Base-by-base conservation (phyloP, 352 stramenopile species). In the Phytophthora sp. region DNA sequence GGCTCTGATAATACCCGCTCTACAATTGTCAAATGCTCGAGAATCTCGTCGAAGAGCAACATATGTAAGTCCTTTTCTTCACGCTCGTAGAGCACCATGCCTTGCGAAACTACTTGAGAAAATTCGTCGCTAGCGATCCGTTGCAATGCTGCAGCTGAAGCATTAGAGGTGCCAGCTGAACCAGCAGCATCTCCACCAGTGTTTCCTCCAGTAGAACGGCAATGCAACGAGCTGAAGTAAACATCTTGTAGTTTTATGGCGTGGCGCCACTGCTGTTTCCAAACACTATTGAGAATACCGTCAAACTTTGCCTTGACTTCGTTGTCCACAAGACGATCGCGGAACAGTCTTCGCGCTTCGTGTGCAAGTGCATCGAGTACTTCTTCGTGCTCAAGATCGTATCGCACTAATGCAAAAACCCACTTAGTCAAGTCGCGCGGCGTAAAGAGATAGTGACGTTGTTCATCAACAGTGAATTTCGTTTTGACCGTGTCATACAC, bases 401-500 rank as follows among this genome's bases (percentile, higher is more conserved):
- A 98, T 8, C 92, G 84, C 2, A 95, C 62, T 5, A 98, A 66
- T 4, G 87, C 80, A 37, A 93, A 87, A 15, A 97, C 87, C 94
- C 94, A 98, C 24, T 92, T 86, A 4, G 91, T 98, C 11, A 98
- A 38, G 55, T 98, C 92, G 3, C 95, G 87, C 1, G 93, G 93
- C 11, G 94, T 98, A 53, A 98, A 97, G 10, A 98, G 72, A 63
- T 98, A 98, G 60, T 98, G 95, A n/a, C 95, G 77, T 28, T 97
- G 77, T 32, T 98, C 94, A 48, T 98, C 92, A 15, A 98, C 90
- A 0, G 76, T 96, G 68, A 98, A 98, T 41, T 97, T 97, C 23
- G 68, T 64, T 28, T 92, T 91, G 13, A 95, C 83, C 9, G 88
- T 67, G 43, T 97, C 83, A 51, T 97, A 98, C 11, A 98, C 67